phyloP scores from a whole-genome alignment of 352 stramenopile genomes.

The Pilasporangium apinafurcum region DNA sequence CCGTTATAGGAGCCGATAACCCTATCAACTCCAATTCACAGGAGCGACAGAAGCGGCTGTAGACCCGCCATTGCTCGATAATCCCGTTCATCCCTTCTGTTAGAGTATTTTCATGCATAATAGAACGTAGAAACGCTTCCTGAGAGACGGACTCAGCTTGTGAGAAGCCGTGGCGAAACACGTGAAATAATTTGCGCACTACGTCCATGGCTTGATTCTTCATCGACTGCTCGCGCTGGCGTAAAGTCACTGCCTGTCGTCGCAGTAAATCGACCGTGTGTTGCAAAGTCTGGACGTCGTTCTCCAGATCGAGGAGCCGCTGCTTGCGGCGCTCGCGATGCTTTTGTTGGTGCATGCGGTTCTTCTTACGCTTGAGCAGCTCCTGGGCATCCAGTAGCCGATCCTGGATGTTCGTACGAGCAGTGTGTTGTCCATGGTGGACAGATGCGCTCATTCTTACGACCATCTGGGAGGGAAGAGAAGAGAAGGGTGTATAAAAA shows the following conservation, averaged over 20 bases:
- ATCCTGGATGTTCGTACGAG: too few relatives aligned
- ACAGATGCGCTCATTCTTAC: too few relatives aligned
- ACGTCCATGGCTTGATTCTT: slow-evolving; percentile 22
- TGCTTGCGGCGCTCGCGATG: slow-evolving; percentile 62
- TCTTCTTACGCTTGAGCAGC: slow-evolving; percentile 35
- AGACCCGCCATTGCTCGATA: slow-evolving; percentile 47
- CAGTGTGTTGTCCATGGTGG: too few relatives aligned
- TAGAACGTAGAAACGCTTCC: slow-evolving; percentile 42
- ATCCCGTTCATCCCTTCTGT: slow-evolving; percentile 39
- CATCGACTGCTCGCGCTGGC: slow-evolving; percentile 14
- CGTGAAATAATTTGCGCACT: slow-evolving; percentile 41
- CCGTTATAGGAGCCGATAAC: too few relatives aligned
- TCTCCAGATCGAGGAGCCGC: slow-evolving; percentile 26
- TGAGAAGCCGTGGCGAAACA: slow-evolving; percentile 51
- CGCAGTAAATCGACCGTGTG: slow-evolving; percentile 18
- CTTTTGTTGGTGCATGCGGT: slow-evolving; percentile 60
- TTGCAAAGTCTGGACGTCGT: slow-evolving; percentile 34
- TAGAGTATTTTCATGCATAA: slow-evolving; percentile 37
- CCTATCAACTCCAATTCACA: too few relatives aligned
- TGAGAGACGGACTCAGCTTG: too few relatives aligned
- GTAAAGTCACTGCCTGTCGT: slow-evolving; percentile 24
- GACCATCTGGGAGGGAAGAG: too few relatives aligned
- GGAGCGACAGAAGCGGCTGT: slow-evolving; percentile 39
- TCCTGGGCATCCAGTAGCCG: too few relatives aligned
- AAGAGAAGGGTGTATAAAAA: too few relatives aligned